phyloP scores from a whole-genome alignment of 164 flowering plant genomes.

The Dillenia suffruticosa region DNA sequence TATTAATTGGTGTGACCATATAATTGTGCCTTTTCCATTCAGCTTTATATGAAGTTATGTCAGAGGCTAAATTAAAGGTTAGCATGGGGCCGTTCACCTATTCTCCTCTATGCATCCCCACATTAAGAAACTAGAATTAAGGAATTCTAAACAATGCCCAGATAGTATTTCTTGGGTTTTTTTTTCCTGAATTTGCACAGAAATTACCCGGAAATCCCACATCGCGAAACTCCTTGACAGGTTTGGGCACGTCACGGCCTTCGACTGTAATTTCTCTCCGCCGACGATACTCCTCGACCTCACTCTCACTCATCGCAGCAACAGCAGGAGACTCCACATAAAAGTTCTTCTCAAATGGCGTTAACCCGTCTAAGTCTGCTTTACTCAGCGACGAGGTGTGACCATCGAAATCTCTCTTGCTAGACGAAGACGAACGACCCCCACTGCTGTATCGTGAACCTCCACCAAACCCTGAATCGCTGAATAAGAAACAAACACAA shows the following conservation, averaged over 20 bases:
- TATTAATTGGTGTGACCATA: too few relatives aligned
- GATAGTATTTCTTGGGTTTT: too few relatives aligned
- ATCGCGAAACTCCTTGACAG: slow-evolving; percentile 65
- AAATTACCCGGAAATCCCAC: slow-evolving; percentile 85
- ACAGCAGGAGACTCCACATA: slow-evolving; percentile 73
- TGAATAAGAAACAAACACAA: slow-evolving; percentile 15
- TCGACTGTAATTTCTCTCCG: slow-evolving; percentile 83
- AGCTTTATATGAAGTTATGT: too few relatives aligned
- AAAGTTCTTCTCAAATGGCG: slow-evolving; percentile 93
- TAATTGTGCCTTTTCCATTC: too few relatives aligned
- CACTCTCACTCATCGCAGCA: slow-evolving; percentile 77
- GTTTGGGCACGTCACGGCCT: slow-evolving; percentile 93
- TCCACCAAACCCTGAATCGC: slow-evolving; percentile 71
- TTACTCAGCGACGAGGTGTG: slow-evolving; percentile 40
- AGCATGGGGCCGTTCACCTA: too few relatives aligned
- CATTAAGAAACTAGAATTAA: too few relatives aligned
- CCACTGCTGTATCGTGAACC: slow-evolving; percentile 30
- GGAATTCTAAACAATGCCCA: too few relatives aligned
- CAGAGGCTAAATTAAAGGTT: too few relatives aligned
- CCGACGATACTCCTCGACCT: slow-evolving; percentile 76
- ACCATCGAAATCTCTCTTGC: slow-evolving; percentile 40
- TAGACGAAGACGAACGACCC: slow-evolving; percentile 33
- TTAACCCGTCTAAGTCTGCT: slow-evolving; percentile 75
- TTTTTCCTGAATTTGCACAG: too few relatives aligned
- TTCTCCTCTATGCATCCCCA: too few relatives aligned